Evolutionary conservation across 2,329 filamentous ascomycete species (phyloP), one percentile per base, ranked within the genome.

Genomic region (Teratosphaeria epicoccoides): DNA sequence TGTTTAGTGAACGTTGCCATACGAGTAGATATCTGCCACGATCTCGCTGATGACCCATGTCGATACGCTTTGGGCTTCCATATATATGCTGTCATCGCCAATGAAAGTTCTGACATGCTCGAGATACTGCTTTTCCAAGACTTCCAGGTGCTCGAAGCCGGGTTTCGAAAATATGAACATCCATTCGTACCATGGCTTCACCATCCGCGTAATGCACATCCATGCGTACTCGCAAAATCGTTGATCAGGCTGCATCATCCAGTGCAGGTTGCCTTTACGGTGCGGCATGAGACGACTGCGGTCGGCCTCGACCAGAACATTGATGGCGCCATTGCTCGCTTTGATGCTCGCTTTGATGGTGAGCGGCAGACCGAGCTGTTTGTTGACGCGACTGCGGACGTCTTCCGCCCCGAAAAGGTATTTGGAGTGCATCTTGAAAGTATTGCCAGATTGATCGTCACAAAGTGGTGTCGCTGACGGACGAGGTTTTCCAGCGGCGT

Each of bases 131-230:
- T 75, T 74, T 0, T 69, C 52, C 0, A 71, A 69, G 0, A 75
- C 73, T 22, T 66, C 52, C n/a, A 70, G 63, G 4, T 62, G 62
- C 2, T 54, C 51, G 25, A 68, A 65, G 10, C 63, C 58, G 9
- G 61, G 60, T 2, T 68, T 69, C 0, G 76, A 73, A 14, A 81
- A 67, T 9, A 65, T 64, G 49, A 63, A 61, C 58, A 66, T 61
- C 79, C 80, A 84, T 67, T 83, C 77, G 56, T 76, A 61, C 80
- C 80, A 84, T 0, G 80, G 76, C 66, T 76, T 79, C 4, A 84
- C 78, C 79, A 84, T 83, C 17, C 81, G 70, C 2, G 75, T 69
- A 55, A 79, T 65, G 2, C 63, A 66, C 29, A 68, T 68, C 73
- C 75, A 78, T 0, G 70, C 77, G 63, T 76, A 81, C 0, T 68